A percentile compares a stretch with the other conserved stretches of the same genome.
These are phyloP conservation scores for Alternaria alternata DNA, from an alignment of 2,329 filamentous ascomycete genomes.

Conservation along the genomic window DNA sequence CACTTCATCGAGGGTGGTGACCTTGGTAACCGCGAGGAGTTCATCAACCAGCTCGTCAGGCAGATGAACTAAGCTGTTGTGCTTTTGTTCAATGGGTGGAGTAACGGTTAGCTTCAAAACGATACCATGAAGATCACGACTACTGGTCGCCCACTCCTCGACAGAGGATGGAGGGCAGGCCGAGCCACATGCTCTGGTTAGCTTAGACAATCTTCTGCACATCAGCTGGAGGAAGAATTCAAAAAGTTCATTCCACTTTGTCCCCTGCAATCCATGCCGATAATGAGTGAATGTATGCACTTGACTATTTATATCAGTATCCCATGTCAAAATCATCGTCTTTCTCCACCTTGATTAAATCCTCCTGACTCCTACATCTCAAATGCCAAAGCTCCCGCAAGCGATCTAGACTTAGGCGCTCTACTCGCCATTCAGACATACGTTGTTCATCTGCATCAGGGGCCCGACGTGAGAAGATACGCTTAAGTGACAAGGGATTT, in stretches of 20 bases:
- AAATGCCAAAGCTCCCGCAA: neutral
- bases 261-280: neutral
- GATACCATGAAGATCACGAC: slow-evolving; percentile 39
- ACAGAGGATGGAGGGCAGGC: slow-evolving; percentile 35
- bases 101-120: slow-evolving; percentile 39
- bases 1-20: slow-evolving; percentile 99
- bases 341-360: neutral
- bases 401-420: neutral
- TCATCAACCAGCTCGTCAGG: slow-evolving; percentile 95
- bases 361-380: neutral
- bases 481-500: neutral
- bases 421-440: neutral
- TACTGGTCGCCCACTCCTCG: slow-evolving; percentile 30
- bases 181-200: slow-evolving; percentile 44
- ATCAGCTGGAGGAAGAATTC: slow-evolving; percentile 28
- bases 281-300: neutral
- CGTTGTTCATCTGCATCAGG: neutral
- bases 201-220: slow-evolving; percentile 38
- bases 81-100: slow-evolving; percentile 34
- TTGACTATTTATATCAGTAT: neutral
- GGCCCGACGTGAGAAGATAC: neutral
- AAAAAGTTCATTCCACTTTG: slow-evolving; percentile 30
- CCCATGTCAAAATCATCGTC: neutral
- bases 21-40: slow-evolving; percentile 97
- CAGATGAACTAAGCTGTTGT: slow-evolving; percentile 87